Percentiles rank a stretch among this genome's conserved stretches.
These are phyloP conservation scores for Psidium guajava DNA, from an alignment of 345 rosid genomes.

Conservation along the genomic window DNA sequence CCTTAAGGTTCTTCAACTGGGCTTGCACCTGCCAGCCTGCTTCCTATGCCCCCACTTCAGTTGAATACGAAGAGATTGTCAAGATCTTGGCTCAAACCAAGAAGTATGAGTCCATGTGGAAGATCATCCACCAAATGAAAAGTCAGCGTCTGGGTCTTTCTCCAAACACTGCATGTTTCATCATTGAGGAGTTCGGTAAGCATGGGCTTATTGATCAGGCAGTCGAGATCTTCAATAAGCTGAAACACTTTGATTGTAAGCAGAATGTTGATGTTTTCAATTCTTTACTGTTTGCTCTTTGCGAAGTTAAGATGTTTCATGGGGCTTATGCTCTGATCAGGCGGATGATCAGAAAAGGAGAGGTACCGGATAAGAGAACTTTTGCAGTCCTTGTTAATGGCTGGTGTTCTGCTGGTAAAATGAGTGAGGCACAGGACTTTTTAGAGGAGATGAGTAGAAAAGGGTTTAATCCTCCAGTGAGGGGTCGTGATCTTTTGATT, in stretches of 20 bases:
- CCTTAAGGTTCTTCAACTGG: slow-evolving; percentile 90
- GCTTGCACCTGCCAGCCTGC: slow-evolving; percentile 33
- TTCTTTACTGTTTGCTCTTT: slow-evolving; percentile 64
- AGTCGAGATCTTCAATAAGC: slow-evolving; percentile 70
- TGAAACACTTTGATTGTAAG: slow-evolving; percentile 35
- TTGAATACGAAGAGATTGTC: slow-evolving; percentile 62
- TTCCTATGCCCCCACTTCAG: slow-evolving; percentile 51
- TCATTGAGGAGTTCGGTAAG: slow-evolving; percentile 69
- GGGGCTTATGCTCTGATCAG: slow-evolving; percentile 77
- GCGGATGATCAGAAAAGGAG: slow-evolving; percentile 71
- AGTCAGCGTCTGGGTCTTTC: slow-evolving; percentile 38
- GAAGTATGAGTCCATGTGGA: slow-evolving; percentile 78
- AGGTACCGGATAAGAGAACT: slow-evolving; percentile 53
- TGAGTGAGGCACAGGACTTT: slow-evolving; percentile 74
- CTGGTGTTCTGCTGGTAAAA: slow-evolving; percentile 79
- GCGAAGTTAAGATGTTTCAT: slow-evolving; percentile 74
- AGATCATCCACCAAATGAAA: slow-evolving; percentile 58
- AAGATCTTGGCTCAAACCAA: slow-evolving; percentile 45
- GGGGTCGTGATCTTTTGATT: slow-evolving; percentile 80
- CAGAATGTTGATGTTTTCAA: slow-evolving; percentile 46
- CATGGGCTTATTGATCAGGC: slow-evolving; percentile 72
- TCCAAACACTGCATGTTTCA: slow-evolving; percentile 43
- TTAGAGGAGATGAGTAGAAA: slow-evolving; percentile 76
- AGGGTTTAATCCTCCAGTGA: slow-evolving; percentile 77
- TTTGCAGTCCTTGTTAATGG: slow-evolving; percentile 59